Percentiles rank a stretch among this genome's conserved stretches.
Conservation (phyloP, 2,329 filamentous ascomycete genomes). For the Botryotinia convoluta region DNA sequence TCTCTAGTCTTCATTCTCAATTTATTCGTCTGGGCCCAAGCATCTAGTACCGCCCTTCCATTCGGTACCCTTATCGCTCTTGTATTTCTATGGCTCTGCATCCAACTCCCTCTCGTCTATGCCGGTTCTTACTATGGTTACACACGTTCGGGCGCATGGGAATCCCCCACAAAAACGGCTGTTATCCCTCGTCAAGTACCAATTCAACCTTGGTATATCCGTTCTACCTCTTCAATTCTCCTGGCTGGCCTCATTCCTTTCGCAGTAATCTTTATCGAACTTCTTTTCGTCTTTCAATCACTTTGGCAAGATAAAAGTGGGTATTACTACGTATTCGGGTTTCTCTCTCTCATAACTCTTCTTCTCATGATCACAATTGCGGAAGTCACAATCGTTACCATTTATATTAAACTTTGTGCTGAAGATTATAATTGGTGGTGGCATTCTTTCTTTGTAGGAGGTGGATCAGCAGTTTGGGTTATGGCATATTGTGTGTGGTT, state of each 20-base stretch:
- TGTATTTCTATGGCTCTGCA: conserved; percentile 75
- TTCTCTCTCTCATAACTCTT: conserved; percentile 69
- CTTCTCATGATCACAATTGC: conserved; percentile 75
- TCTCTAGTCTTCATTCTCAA: conserved; percentile 75
- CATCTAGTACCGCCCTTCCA: conserved; percentile 81
- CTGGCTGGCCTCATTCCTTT: conserved; percentile 79
- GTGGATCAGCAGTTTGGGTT: conserved; percentile 74
- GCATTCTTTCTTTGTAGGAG: conserved; percentile 80
- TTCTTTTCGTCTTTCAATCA: conserved; percentile 83
- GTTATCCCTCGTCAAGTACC: conserved; percentile 72
- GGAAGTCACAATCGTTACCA: conserved; percentile 79
- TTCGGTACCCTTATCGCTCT: conserved; percentile 75
- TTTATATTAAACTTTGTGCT: conserved; percentile 77
- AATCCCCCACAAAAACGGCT: conserved; percentile 77
- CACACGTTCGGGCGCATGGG: conserved; percentile 64
- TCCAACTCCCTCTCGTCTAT: conserved; percentile 83
- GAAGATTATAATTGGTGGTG: conserved; percentile 95
- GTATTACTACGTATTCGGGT: conserved; percentile 91
- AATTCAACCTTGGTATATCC: conserved; percentile 69
- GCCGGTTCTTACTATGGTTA: conserved; percentile 76
- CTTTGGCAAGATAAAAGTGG: conserved; percentile 88
- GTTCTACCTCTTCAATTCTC: conserved; percentile 60
- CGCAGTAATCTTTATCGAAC: conserved; percentile 82
- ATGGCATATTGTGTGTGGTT: conserved; percentile 84
- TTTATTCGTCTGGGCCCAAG: conserved; percentile 86